A percentile compares a stretch with the other conserved stretches of the same genome.
These are phyloP conservation scores for Bolboschoenus planiculmis DNA, from an alignment of 176 grass and related monocot genomes.

Conservation along the genomic window DNA sequence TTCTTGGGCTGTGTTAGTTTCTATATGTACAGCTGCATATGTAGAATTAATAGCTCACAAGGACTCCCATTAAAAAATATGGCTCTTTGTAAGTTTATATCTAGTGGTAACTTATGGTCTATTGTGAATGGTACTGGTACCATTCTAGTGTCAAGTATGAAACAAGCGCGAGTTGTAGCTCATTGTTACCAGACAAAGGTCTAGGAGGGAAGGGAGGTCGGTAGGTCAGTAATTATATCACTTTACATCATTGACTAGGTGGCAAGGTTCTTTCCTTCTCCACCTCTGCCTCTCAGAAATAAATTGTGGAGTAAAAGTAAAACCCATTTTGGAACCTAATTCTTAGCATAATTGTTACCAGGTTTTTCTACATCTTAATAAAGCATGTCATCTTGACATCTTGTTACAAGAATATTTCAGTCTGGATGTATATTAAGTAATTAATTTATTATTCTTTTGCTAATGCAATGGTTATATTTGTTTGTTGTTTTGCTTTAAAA, in stretches of 20 bases:
- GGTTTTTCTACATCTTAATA: background rate
- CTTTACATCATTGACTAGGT: background rate
- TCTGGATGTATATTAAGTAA: slow-evolving; percentile 6
- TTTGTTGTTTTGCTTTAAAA: slow-evolving; percentile 16
- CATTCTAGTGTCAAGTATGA: background rate
- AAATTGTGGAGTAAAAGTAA: background rate
- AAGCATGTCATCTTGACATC: background rate
- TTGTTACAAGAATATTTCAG: background rate
- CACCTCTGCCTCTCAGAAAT: background rate
- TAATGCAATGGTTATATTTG: background rate
- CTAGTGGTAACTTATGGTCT: background rate
- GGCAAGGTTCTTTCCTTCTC: background rate
- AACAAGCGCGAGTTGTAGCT: background rate
- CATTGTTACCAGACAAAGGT: background rate
- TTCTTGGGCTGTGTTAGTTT: background rate
- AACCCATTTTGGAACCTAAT: background rate
- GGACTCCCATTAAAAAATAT: background rate
- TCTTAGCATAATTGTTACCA: background rate
- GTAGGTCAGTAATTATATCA: background rate
- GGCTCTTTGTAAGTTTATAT: background rate
- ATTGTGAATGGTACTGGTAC: background rate
- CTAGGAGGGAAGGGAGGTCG: background rate
- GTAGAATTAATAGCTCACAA: background rate
- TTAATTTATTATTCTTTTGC: slow-evolving; percentile 1
- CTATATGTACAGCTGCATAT: background rate